A percentile compares a stretch with the other conserved stretches of the same genome.
Evolutionary conservation across 164 flowering plant genomes (phyloP).

Genomic region (Nymphaea colorata): DNA sequence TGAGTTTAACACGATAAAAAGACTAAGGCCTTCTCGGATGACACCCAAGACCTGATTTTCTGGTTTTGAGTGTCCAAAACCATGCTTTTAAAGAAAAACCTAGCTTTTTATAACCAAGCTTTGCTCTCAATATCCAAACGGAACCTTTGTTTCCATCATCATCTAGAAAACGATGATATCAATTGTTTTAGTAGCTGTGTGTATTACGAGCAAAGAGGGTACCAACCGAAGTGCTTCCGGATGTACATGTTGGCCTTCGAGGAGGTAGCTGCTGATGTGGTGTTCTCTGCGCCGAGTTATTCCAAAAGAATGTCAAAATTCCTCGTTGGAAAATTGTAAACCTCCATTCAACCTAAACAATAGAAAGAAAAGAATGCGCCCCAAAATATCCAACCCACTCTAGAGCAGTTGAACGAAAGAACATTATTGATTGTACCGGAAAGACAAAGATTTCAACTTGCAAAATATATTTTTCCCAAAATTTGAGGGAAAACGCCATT

Average conservation of each 20-base stretch:
- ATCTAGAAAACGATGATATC: not conserved
- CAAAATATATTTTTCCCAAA: slow-evolving; percentile 3
- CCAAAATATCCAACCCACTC: not conserved
- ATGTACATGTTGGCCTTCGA: slow-evolving; percentile 47
- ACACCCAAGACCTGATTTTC: too few relatives aligned
- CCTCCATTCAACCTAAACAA: not conserved
- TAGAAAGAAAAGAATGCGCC: not conserved
- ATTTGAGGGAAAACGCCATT: too few relatives aligned
- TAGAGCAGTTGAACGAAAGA: not conserved
- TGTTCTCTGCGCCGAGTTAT: slow-evolving; percentile 34
- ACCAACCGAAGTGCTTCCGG: slow-evolving; percentile 3
- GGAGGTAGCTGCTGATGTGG: slow-evolving; percentile 83
- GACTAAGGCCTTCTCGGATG: too few relatives aligned
- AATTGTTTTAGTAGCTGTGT: not conserved
- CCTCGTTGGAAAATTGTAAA: not conserved
- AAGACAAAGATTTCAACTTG: slow-evolving; percentile 47
- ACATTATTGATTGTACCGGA: not conserved
- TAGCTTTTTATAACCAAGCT: not conserved
- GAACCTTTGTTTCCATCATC: not conserved
- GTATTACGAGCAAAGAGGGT: too few relatives aligned
- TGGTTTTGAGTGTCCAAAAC: too few relatives aligned
- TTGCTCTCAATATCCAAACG: too few relatives aligned
- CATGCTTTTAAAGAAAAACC: not conserved
- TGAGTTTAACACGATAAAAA: too few relatives aligned
- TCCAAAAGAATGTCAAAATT: not conserved